phyloP scores from a whole-genome alignment of 2,329 filamentous ascomycete species.

The Calonectria hongkongensis region DNA sequence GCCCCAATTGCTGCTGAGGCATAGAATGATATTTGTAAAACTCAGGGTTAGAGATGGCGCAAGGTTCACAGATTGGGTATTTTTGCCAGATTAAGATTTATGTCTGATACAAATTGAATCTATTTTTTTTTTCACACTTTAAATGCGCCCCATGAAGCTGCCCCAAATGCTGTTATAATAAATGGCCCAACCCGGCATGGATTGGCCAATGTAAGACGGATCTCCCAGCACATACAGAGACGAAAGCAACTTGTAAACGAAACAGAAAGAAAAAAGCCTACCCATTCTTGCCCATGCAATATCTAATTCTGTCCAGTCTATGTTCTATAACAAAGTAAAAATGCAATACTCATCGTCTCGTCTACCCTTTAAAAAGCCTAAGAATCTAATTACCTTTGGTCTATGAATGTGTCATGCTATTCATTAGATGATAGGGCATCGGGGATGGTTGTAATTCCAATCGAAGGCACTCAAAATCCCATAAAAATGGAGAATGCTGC shows the following conservation, averaged over 20 bases:
- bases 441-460: slow-evolving; percentile 34
- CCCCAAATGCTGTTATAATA: no score
- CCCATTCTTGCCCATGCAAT: no score
- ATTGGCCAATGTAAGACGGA: no score
- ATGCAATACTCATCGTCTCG: not conserved
- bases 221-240: no score
- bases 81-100: not conserved
- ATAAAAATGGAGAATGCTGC: slow-evolving; percentile 48
- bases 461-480: slow-evolving; percentile 49
- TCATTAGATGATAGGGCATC: not conserved
- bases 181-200: no score
- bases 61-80: not conserved
- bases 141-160: not conserved
- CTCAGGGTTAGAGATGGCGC: not conserved
- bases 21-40: not conserved
- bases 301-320: not conserved
- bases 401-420: not conserved
- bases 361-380: not conserved
- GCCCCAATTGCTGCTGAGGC: slow-evolving; percentile 15
- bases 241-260: no score
- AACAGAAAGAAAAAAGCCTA: no score
- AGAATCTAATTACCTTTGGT: not conserved
- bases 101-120: not conserved
- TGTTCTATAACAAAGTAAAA: not conserved
- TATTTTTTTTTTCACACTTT: not conserved